Conservation (phyloP, 441 rosid genomes). For the Breynia disticha region DNA sequence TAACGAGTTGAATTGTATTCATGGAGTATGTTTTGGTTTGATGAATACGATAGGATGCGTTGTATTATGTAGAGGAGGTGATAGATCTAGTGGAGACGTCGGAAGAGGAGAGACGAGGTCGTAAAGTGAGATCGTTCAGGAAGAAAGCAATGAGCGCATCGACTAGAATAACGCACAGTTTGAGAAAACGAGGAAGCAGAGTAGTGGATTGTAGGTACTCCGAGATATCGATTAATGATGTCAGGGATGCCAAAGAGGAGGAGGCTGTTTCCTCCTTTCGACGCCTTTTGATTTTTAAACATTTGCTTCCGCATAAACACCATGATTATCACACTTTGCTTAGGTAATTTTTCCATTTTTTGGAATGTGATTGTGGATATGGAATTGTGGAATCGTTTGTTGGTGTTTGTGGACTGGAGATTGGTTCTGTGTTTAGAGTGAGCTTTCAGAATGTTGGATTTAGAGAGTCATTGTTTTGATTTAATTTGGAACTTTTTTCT, state of each 20-base stretch:
- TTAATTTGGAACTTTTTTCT: no score
- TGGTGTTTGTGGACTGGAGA: no score
- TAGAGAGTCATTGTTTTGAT: no score
- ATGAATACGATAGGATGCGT: no score
- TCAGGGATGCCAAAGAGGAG: conserved; percentile 69
- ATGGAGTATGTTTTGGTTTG: no score
- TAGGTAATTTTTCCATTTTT: no score
- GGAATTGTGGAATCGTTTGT: no score
- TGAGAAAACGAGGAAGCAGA: conserved; percentile 60
- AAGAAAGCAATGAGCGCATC: conserved; percentile 82
- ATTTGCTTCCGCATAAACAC: conserved; percentile 59
- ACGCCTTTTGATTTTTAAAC: conserved; percentile 44
- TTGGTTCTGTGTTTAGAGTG: no score
- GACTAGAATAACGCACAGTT: conserved; percentile 48
- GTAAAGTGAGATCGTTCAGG: conserved; percentile 47
- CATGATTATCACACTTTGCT: conserved; percentile 85
- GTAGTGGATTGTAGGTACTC: conserved; percentile 49
- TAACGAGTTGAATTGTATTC: no score
- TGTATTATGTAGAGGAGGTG: no score
- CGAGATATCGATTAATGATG: conserved; percentile 59
- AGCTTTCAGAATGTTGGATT: no score
- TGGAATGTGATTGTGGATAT: no score
- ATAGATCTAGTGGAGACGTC: conserved; percentile 57
- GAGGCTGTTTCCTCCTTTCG: conserved; percentile 61
- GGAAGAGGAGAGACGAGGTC: conserved; percentile 58